A percentile compares a stretch with the other conserved stretches of the same genome.
Conservation (phyloP, 345 rosid species). For the Gossypium anomalum region DNA sequence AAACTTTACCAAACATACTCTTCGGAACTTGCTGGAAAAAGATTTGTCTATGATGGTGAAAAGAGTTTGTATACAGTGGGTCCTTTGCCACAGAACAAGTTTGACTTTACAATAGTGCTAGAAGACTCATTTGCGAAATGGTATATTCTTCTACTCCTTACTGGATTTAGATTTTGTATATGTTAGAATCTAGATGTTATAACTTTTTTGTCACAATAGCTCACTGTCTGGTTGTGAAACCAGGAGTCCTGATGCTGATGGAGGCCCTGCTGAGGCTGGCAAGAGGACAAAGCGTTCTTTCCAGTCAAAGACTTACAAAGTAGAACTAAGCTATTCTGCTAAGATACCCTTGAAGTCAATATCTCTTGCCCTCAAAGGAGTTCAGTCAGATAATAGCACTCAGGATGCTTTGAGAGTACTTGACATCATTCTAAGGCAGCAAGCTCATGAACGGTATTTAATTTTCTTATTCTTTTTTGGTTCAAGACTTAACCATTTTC, state of each 20-base stretch:
- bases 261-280: conserved; percentile 29
- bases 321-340: conserved; percentile 54
- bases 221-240: conserved; percentile 25
- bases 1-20: conserved; percentile 62
- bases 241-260: conserved; percentile 29
- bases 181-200: conserved; percentile 2
- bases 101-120: conserved; percentile 54
- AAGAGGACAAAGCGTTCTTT: conserved; percentile 61
- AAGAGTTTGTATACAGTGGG: conserved; percentile 69
- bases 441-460: conserved; percentile 62
- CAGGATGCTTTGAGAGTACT: conserved; percentile 82
- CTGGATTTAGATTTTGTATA: not conserved
- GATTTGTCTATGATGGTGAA: conserved; percentile 82
- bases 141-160: conserved; percentile 31
- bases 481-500: not conserved
- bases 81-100: conserved; percentile 60
- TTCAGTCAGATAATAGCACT: conserved; percentile 35
- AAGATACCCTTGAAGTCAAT: conserved; percentile 55
- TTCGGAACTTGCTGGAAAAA: conserved; percentile 54
- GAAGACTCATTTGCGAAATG: conserved; percentile 58
- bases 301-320: conserved; percentile 48
- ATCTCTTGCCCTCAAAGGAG: conserved; percentile 44
- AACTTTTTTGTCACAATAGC: not conserved
- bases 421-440: conserved; percentile 75
- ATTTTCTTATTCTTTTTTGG: not conserved